These are phyloP conservation scores for Asterionellopsis glacialis DNA, from an alignment of 108 stramenopile species.

Conservation along the genomic window DNA sequence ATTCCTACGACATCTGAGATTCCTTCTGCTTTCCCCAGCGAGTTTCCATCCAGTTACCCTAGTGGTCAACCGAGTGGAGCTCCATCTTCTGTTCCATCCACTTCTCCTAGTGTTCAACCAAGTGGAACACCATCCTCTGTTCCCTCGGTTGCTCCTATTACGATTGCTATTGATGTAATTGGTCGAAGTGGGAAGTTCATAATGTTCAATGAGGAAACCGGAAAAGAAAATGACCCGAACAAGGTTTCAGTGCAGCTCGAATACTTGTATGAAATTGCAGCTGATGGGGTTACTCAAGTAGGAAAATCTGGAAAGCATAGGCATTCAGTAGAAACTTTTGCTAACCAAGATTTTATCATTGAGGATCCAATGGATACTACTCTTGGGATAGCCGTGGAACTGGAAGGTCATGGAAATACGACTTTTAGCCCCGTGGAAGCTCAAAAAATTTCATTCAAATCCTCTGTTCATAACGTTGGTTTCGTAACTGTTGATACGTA, in stretches of 20 bases:
- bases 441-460: constrained; percentile 12
- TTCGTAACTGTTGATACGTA: constrained; percentile 10
- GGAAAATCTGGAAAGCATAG: not conserved
- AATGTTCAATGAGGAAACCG: constrained; percentile 1
- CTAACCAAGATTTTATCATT: constrained; percentile 2
- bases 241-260: constrained; percentile 5
- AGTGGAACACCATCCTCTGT: too few relatives aligned
- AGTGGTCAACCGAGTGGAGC: too few relatives aligned
- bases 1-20: too few relatives aligned
- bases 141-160: not conserved
- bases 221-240: constrained; percentile 7
- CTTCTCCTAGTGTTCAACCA: too few relatives aligned
- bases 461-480: constrained; percentile 14
- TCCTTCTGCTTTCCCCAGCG: too few relatives aligned
- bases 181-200: constrained; percentile 4
- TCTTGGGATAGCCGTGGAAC: too few relatives aligned
- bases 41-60: too few relatives aligned
- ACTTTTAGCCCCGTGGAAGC: constrained; percentile 13
- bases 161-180: not conserved
- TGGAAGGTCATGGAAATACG: too few relatives aligned
- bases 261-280: constrained; percentile 16
- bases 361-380: not conserved
- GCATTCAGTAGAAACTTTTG: constrained; percentile 2
- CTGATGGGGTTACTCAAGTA: constrained; percentile 4
- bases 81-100: too few relatives aligned